A percentile compares a stretch with the other conserved stretches of the same genome.
phyloP scores from a whole-genome alignment of 2,329 filamentous ascomycete species.

The Fonsecaea multimorphosa region DNA sequence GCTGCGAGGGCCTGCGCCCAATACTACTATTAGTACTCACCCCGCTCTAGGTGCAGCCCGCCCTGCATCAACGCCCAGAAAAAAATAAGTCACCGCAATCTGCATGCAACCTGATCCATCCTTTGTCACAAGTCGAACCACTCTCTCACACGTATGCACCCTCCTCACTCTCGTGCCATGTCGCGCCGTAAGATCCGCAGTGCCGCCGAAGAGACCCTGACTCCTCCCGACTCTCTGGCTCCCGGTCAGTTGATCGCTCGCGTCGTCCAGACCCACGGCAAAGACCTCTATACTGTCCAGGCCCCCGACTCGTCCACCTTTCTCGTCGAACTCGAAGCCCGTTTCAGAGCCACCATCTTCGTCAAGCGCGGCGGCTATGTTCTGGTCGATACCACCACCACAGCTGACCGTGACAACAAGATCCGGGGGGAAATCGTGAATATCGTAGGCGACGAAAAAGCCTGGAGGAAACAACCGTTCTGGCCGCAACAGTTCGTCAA shows the following conservation, averaged over 20 bases:
- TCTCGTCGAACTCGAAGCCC: slow-evolving; percentile 79
- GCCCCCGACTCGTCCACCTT: slow-evolving; percentile 70
- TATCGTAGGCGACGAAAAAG: slow-evolving; percentile 87
- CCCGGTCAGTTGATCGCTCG: slow-evolving; percentile 71
- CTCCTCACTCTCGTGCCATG: slow-evolving; percentile 24
- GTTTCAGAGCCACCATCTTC: slow-evolving; percentile 92
- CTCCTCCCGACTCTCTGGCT: slow-evolving; percentile 61
- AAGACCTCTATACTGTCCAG: slow-evolving; percentile 83
- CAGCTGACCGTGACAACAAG: slow-evolving; percentile 74
- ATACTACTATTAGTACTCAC: too few species aligned
- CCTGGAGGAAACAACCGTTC: slow-evolving; percentile 86
- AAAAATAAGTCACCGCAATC: slow-evolving; percentile 6
- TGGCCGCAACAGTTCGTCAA: slow-evolving; percentile 87
- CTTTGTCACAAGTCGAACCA: background rate
- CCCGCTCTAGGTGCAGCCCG: background rate
- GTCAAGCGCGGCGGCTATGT: slow-evolving; percentile 89
- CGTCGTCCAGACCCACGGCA: slow-evolving; percentile 81
- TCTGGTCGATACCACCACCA: slow-evolving; percentile 71
- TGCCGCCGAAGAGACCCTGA: slow-evolving; percentile 73
- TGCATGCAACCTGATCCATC: background rate
- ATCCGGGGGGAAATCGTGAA: slow-evolving; percentile 90
- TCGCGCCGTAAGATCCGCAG: slow-evolving; percentile 79
- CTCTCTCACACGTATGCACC: background rate
- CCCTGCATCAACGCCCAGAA: background rate
- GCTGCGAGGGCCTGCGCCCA: background rate